Evolutionary conservation across 139 green algal genomes (phyloP), one percentile per base, ranked within the genome.

Genomic region (Picocystis salinarum): DNA sequence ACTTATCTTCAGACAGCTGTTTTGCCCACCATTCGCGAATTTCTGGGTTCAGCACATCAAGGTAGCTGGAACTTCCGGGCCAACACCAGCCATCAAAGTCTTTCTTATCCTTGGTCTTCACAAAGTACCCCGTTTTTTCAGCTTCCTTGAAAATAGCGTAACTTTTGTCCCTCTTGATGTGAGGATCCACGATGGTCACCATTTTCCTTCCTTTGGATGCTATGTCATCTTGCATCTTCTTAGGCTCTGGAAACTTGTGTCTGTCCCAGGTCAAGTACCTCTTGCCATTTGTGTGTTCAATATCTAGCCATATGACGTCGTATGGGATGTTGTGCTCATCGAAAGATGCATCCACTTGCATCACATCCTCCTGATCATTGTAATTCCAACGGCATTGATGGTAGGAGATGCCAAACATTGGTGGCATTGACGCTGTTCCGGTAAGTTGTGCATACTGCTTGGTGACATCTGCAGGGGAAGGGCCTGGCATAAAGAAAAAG

Each of bases 361-460:
- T 31, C 1, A 82, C 71, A 53, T 93, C 82, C 22, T 58, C 60
- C 55, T 88, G 62, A 26, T 85, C 74, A 52, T 79, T 81, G 69
- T 99, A 99, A 71, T 99, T 99, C 89, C 89, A 99, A 10, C 88
- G 69, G 65, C 83, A 95, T 69, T 96, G 88, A 64, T 99, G 89
- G 66, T 96, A 97, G 4, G 72, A 87, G 15, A 99, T 56, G 1
- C 76, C 48, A 41, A 96, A 99, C 7, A 86, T 55, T 64, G 91
- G 89, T 15, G 89, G 89, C 76, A 99, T 62, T 6, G 74, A 72
- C 7, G 82, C 87, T 6, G 70, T 77, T 25, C 81, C 88, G 5
- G 89, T 91, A 28, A 95, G 26, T 4, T 7, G 24, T 0, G 73
- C 63, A 53, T 92, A 93, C 64, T 91, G 76, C 33, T 48, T 4